Evolutionary conservation across 768 basidiomycete genomes (phyloP), one percentile per base, ranked within the genome.

Genomic region (Austroboletus festivus): DNA sequence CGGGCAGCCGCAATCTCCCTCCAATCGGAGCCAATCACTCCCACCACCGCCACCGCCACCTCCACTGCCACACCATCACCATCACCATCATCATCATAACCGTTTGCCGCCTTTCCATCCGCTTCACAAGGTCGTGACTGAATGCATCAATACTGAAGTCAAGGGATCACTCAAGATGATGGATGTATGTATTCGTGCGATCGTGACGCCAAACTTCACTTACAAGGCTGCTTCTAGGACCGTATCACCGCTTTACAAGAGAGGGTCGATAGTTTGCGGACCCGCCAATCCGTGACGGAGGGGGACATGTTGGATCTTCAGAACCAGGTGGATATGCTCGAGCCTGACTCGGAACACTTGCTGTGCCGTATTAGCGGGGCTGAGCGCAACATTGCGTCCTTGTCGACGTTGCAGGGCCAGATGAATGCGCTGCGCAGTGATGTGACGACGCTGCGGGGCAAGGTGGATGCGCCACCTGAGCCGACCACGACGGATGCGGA

Each of bases 281-380:
- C 53, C 13, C 63, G 63, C 15, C 65, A 68, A 38, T 26, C 50
- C 0, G 47, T 52, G 20, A 57, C 58, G 5, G 62, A 71, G 39
- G 59, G 63, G 6, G 68, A 71, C 38, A 42, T 71, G 12, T 30
- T 53, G 15, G 68, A 68, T n/a, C 42, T 69, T 20, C 67, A 70
- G 48, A 60, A 57, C 3, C 71, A 72, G 39, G 54, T 77, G 12
- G 72, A 76, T 6, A 65, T 50, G 34, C 58, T 79, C 6, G 67
- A 71, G 22, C 64, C 69, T 1, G 65, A 69, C 22, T 63, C 65
- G 31, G 57, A 66, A n/a, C 44, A 54, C 10, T 37, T 69, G 24
- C 53, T 69, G 16, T 57, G 54, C 33, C 67, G 65, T 13, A 49
- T 67, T 12, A 51, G 48, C 1, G 51, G 55, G 18, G 63, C 57